A percentile compares a stretch with the other conserved stretches of the same genome.
phyloP scores from a whole-genome alignment of 2,329 filamentous ascomycete genomes.

The Calycina marina region DNA sequence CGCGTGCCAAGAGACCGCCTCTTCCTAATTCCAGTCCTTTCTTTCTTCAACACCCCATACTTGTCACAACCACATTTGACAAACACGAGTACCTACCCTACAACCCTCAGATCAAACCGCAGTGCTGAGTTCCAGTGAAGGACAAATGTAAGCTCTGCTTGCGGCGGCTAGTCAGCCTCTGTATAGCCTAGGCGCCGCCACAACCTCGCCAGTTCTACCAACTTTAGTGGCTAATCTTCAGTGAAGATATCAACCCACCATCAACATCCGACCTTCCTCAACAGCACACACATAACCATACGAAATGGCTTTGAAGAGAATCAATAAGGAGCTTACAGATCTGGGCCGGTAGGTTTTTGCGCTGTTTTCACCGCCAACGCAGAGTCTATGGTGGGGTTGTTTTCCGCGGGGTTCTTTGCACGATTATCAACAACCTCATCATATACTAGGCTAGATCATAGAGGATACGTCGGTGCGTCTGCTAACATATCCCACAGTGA shows the following conservation, averaged over 20 bases:
- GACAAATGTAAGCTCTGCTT: no score
- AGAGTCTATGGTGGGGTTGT: slow-evolving; percentile 16
- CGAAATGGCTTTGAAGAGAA: slow-evolving; percentile 77
- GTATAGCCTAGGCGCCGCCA: no score
- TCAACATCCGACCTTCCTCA: slow-evolving; percentile 10
- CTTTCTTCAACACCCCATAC: no score
- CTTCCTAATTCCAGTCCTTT: no score
- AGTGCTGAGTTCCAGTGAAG: no score
- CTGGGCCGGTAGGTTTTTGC: slow-evolving; percentile 64
- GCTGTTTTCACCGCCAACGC: slow-evolving; percentile 10
- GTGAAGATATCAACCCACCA: slow-evolving; percentile 11
- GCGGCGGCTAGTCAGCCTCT: no score
- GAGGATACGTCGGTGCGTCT: no score
- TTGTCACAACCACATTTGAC: no score
- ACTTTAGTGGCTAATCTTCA: slow-evolving; percentile 17
- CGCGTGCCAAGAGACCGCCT: no score
- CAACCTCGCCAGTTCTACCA: no score
- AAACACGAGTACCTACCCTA: no score
- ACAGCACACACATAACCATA: slow-evolving; percentile 10
- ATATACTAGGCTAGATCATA: slow-evolving; percentile 3
- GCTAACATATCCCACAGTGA: slow-evolving; percentile 68
- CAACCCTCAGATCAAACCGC: no score
- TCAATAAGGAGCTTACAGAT: slow-evolving; percentile 88
- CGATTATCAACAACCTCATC: slow-evolving; percentile 22
- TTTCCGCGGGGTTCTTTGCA: slow-evolving; percentile 18